These are phyloP conservation scores for Huntiella abstrusa DNA, from an alignment of 2,329 filamentous ascomycete genomes.

Conservation along the genomic window DNA sequence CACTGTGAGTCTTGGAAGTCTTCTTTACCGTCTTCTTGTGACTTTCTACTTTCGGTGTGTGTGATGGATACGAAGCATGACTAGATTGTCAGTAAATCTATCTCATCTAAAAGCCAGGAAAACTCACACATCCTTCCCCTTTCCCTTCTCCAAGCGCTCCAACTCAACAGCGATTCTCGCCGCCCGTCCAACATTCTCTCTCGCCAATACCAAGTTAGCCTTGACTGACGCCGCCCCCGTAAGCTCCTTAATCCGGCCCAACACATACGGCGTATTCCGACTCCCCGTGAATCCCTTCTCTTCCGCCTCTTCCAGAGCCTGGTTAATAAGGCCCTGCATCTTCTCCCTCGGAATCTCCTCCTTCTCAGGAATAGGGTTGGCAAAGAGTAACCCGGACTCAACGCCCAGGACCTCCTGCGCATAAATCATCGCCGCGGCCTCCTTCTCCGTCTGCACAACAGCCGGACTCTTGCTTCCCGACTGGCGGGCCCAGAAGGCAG, in stretches of 20 bases:
- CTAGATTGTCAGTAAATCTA: not conserved
- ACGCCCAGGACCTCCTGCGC: slow-evolving; percentile 57
- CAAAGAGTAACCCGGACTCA: slow-evolving; percentile 66
- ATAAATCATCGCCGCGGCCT: slow-evolving; percentile 77
- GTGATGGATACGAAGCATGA: too few species aligned
- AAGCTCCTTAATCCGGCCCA: slow-evolving; percentile 60
- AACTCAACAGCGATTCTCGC: slow-evolving; percentile 35
- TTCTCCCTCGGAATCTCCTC: slow-evolving; percentile 49
- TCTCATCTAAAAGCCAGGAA: not conserved
- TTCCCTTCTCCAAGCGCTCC: slow-evolving; percentile 16
- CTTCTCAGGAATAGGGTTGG: slow-evolving; percentile 65
- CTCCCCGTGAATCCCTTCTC: slow-evolving; percentile 50
- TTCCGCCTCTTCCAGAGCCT: slow-evolving; percentile 45
- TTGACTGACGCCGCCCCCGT: slow-evolving; percentile 51
- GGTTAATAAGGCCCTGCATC: slow-evolving; percentile 50
- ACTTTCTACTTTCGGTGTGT: too few species aligned
- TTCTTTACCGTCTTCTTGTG: not conserved
- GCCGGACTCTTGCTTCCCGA: slow-evolving; percentile 67
- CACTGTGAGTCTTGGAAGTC: not conserved
- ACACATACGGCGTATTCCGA: slow-evolving; percentile 69
- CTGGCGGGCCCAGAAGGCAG: slow-evolving; percentile 80
- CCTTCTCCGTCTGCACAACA: slow-evolving; percentile 52
- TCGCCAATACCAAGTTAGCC: slow-evolving; percentile 51
- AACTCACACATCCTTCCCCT: slow-evolving; percentile 1
- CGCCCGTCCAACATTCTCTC: slow-evolving; percentile 33